Base-by-base conservation (phyloP, 202 grass and related monocot species). In the Schoenoplectus tabernaemontani region DNA sequence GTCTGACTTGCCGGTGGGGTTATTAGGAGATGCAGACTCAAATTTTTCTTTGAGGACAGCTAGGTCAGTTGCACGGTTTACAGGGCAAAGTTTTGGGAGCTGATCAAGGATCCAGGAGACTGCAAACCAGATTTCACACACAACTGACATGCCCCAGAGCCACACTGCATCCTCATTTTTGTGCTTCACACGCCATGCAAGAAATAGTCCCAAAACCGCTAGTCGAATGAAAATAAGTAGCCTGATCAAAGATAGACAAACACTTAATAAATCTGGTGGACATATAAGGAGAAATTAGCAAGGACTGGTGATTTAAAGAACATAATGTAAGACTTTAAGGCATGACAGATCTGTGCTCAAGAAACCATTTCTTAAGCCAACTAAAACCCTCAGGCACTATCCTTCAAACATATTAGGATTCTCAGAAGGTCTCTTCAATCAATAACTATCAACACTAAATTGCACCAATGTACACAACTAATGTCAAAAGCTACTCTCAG, bases 121-220 rank as follows among this genome's bases (percentile, higher is more conserved):
- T 9, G 85, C 87, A 88, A 97, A 97, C 94, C 94, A 97, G 48
- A 97, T 64, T 44, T 97, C 94, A 53, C 94, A 97, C 54, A 93
- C 86, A 85, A 97, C 91, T 17, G 94, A 97, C 94, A 97, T 97
- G 54, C 94, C 94, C 94, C 94, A 97, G 2, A 97, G 87, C 94
- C 94, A 97, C 6, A 93, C 84, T 2, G 94, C 94, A 81, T 97
- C 94, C 56, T 84, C 65, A 20, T 97, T 97, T 67, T 90, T 93
- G 82, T 97, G 80, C 28, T 46, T 76, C 41, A 97, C 67, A 87
- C 94, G 89, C 94, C 94, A 97, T 10, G 42, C 24, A 69, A 97
- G 94, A 84, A 97, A 97, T 12, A 97, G 72, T 20, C 19, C 87
- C 59, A 97, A 91, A 46, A 81, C 87, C 3, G 19, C 85, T 81